Evolutionary conservation across 140 eudicot species (phyloP).

Genomic region (Bidens hawaiensis): DNA sequence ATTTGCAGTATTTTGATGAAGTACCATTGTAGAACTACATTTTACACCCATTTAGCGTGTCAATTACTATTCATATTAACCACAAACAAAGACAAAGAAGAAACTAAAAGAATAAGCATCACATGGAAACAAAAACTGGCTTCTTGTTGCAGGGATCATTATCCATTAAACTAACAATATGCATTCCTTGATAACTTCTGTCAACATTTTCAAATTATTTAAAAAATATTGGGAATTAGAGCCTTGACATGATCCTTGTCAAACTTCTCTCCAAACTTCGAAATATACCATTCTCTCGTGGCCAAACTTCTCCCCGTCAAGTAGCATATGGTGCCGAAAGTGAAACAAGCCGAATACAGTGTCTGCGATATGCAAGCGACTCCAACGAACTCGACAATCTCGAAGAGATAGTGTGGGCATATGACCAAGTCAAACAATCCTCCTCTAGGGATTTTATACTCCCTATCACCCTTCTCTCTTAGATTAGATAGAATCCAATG

Average conservation of each 20-base stretch:
- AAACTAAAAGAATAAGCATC: no score
- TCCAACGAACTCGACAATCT: conserved; percentile 49
- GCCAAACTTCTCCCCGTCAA: conserved; percentile 56
- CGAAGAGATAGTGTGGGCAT: conserved; percentile 72
- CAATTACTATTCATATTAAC: no score
- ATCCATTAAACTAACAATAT: no score
- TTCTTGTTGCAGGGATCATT: no score
- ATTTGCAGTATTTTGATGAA: no score
- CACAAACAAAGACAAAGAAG: no score
- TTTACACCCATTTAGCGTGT: no score
- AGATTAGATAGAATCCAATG: conserved; percentile 51
- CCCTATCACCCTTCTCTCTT: conserved; percentile 38
- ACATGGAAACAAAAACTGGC: no score
- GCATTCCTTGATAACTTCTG: no score
- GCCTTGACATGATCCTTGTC: conserved; percentile 27
- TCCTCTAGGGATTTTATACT: conserved; percentile 63
- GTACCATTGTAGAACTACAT: no score
- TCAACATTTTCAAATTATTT: neutral
- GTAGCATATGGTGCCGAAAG: conserved; percentile 27
- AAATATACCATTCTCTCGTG: conserved; percentile 55
- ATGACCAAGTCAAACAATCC: conserved; percentile 55
- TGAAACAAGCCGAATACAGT: conserved; percentile 20
- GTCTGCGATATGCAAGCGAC: conserved; percentile 53
- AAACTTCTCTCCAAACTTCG: conserved; percentile 36
- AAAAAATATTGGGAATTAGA: conserved; percentile 19